Percentiles rank a stretch among this genome's conserved stretches.
Evolutionary conservation across 108 stramenopile species (phyloP).

Genomic region (Pseudonitzschia multiseries): DNA sequence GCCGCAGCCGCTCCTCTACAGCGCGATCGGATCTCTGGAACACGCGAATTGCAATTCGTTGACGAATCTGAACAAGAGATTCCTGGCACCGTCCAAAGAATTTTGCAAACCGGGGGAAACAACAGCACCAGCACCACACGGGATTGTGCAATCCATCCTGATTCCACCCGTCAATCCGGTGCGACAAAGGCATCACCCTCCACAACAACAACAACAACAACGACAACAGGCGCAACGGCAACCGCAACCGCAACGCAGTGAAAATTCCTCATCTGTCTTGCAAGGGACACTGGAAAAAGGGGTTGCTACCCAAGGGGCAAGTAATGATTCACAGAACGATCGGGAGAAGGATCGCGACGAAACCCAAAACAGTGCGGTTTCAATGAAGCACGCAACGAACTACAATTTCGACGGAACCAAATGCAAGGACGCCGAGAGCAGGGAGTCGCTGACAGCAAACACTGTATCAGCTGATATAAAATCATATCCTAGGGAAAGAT

Average conservation of each 20-base stretch:
- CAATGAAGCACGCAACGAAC: not conserved
- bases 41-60: constrained; percentile 47
- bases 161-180: constrained; percentile 7
- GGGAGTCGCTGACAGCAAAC: not conserved
- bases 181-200: not conserved
- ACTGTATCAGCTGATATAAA: not conserved
- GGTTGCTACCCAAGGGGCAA: not conserved
- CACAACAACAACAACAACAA: no score
- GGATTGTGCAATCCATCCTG: constrained; percentile 5
- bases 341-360: constrained; percentile 4
- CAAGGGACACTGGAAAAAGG: constrained; percentile 22
- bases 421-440: not conserved
- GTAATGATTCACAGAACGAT: not conserved
- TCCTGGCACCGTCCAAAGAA: constrained; percentile 18
- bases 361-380: not conserved
- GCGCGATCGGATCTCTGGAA: constrained; percentile 77
- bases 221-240: no score
- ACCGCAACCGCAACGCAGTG: constrained; percentile 11
- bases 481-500: not conserved
- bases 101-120: constrained; percentile 26
- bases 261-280: constrained; percentile 13
- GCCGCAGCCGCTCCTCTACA: constrained; percentile 41
- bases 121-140: constrained; percentile 6
- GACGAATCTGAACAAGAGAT: constrained; percentile 38
- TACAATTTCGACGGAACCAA: not conserved